A percentile compares a stretch with the other conserved stretches of the same genome.
phyloP scores from a whole-genome alignment of 2,329 filamentous ascomycete genomes.

The Neonectria sp. region DNA sequence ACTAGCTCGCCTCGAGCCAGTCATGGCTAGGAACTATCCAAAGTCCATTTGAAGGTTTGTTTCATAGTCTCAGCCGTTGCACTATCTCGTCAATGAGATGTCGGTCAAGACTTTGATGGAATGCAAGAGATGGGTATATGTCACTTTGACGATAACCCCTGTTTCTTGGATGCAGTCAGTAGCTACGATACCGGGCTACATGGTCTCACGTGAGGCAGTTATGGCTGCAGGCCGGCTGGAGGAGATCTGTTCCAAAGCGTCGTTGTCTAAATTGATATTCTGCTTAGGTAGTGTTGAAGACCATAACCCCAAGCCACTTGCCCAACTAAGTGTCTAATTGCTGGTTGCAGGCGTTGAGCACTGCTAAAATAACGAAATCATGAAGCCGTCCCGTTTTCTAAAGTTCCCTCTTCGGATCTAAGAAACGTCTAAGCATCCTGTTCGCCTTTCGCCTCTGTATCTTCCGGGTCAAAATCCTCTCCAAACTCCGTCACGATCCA shows the following conservation, averaged over 20 bases:
- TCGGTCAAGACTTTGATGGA: not conserved
- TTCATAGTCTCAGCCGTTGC: not conserved
- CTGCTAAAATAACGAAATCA: not conserved
- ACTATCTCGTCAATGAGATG: not conserved
- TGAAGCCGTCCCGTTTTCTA: not conserved
- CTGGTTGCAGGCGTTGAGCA: conserved; percentile 24
- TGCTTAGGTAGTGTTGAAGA: conserved; percentile 26
- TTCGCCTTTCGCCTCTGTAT: conserved; percentile 12
- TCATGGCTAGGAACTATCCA: not conserved
- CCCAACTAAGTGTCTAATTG: not conserved
- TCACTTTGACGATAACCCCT: not conserved
- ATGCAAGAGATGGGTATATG: not conserved
- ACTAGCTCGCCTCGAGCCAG: not conserved
- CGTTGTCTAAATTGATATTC: conserved; percentile 12
- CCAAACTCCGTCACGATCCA: conserved; percentile 88
- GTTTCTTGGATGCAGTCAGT: not conserved
- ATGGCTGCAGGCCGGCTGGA: not conserved
- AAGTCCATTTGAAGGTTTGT: not conserved
- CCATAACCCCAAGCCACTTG: conserved; percentile 6
- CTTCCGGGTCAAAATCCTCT: conserved; percentile 69
- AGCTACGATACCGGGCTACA: not conserved
- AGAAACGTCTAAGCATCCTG: not conserved
- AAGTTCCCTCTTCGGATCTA: not conserved
- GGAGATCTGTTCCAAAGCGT: conserved; percentile 1
- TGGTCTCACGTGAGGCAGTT: not conserved